phyloP scores from a whole-genome alignment of 1,139 yeast genomes.

The Suhomyces bribrorum region DNA sequence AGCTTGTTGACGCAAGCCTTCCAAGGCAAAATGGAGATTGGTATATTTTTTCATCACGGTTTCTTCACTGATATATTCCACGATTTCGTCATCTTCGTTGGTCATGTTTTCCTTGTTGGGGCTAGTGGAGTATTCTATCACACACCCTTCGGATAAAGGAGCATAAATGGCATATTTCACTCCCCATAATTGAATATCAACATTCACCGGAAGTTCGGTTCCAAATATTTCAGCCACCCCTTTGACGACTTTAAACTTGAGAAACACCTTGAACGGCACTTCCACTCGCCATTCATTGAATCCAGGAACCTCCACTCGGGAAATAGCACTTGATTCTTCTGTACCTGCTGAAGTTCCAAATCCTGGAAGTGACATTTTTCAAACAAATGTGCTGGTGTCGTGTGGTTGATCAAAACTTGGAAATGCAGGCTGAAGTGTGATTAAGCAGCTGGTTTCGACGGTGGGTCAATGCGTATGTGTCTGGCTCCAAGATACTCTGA shows the following conservation, averaged over 20 bases:
- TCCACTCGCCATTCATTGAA: slow-evolving; percentile 86
- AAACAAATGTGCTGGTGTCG: no score
- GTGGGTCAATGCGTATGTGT: no score
- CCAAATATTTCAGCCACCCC: slow-evolving; percentile 94
- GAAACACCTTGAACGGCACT: slow-evolving; percentile 56
- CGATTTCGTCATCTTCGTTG: slow-evolving; percentile 34
- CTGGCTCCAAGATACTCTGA: no score
- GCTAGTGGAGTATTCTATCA: slow-evolving; percentile 50
- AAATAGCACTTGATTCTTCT: slow-evolving; percentile 12
- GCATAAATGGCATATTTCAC: slow-evolving; percentile 58
- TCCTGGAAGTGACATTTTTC: slow-evolving; percentile 20
- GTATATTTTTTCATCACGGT: slow-evolving; percentile 63
- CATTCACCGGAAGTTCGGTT: slow-evolving; percentile 79
- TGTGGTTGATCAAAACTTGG: no score
- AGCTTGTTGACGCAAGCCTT: slow-evolving; percentile 52
- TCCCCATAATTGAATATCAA: slow-evolving; percentile 60
- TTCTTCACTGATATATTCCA: slow-evolving; percentile 72
- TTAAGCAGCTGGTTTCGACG: no score
- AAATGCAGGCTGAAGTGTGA: no score
- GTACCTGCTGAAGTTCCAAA: slow-evolving; percentile 14
- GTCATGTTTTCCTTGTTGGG: slow-evolving; percentile 49
- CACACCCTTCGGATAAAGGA: slow-evolving; percentile 57
- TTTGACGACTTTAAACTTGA: slow-evolving; percentile 55
- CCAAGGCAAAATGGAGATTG: slow-evolving; percentile 77
- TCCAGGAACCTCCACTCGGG: slow-evolving; percentile 36